These are phyloP conservation scores for Begonia fuchsioides DNA, from an alignment of 306 rosid species.

Conservation along the genomic window DNA sequence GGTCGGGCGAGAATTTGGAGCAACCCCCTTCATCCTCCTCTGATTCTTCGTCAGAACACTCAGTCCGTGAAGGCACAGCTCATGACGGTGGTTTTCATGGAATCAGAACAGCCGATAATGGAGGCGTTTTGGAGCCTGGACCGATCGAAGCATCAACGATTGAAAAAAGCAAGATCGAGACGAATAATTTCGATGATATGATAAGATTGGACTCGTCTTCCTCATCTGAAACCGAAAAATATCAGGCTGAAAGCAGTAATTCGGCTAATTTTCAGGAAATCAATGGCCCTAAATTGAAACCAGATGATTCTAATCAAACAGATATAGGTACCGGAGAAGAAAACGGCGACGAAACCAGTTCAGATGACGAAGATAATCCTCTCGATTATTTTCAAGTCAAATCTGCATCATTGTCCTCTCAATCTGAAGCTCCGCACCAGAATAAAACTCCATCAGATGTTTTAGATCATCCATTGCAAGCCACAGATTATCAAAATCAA, in stretches of 20 bases:
- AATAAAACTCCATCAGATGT: not conserved
- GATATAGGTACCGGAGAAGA: not conserved
- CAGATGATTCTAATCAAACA: no score
- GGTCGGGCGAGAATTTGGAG: not conserved
- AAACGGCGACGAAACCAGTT: not conserved
- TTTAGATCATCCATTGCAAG: not conserved
- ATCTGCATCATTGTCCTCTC: not conserved
- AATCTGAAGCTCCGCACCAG: not conserved
- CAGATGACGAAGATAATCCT: not conserved
- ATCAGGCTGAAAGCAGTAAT: no score
- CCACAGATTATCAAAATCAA: not conserved
- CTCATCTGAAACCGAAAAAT: not conserved
- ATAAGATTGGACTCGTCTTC: not conserved
- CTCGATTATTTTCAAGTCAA: not conserved
- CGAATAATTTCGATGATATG: not conserved
- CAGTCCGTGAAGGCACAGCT: no score
- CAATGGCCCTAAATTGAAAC: no score
- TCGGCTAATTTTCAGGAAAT: no score
- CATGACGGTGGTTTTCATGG: not conserved
- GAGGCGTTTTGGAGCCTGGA: not conserved
- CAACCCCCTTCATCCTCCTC: constrained; percentile 10
- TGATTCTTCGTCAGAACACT: constrained; percentile 9
- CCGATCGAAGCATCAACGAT: not conserved
- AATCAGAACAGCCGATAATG: not conserved
- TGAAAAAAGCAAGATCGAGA: no score